A percentile compares a stretch with the other conserved stretches of the same genome.
phyloP scores from a whole-genome alignment of 139 green algal genomes.

The Coelastrella sp. region DNA sequence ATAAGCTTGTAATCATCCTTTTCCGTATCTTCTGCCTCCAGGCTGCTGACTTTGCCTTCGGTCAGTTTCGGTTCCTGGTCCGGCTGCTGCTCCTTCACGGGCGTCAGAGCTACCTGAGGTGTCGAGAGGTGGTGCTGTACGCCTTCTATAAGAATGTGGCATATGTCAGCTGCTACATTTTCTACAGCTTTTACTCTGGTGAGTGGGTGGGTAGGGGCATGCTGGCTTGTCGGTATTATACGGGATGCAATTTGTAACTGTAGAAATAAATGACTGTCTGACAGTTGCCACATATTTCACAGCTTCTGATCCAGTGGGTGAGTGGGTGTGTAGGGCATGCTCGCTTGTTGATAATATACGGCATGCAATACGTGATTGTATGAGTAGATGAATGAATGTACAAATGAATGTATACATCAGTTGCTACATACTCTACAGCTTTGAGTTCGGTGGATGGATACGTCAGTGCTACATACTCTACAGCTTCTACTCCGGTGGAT shows the following conservation, averaged over 20 bases:
- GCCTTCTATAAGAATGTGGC: constrained; percentile 98
- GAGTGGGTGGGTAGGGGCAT: background rate
- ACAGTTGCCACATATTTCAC: no score
- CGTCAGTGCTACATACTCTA: no score
- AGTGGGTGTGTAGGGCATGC: no score
- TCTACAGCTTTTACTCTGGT: constrained; percentile 74
- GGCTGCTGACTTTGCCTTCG: constrained; percentile 42
- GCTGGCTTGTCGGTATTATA: no score
- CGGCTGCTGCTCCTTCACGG: constrained; percentile 95
- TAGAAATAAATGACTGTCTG: no score
- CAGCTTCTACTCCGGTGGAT: background rate
- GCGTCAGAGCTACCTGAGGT: constrained; percentile 83
- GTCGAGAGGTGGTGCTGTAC: constrained; percentile 87
- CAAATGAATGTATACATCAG: background rate
- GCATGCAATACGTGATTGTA: no score
- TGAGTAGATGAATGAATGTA: background rate
- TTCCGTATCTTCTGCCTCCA: background rate
- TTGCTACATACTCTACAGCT: background rate
- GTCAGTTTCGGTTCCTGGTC: constrained; percentile 76
- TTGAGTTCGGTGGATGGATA: no score
- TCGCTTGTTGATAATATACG: no score
- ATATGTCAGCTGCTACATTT: constrained; percentile 85
- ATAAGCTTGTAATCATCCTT: background rate
- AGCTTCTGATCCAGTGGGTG: constrained; percentile 52
- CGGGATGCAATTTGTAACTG: no score